phyloP scores from a whole-genome alignment of 345 rosid species.

The Rhodamnia rubescens region DNA sequence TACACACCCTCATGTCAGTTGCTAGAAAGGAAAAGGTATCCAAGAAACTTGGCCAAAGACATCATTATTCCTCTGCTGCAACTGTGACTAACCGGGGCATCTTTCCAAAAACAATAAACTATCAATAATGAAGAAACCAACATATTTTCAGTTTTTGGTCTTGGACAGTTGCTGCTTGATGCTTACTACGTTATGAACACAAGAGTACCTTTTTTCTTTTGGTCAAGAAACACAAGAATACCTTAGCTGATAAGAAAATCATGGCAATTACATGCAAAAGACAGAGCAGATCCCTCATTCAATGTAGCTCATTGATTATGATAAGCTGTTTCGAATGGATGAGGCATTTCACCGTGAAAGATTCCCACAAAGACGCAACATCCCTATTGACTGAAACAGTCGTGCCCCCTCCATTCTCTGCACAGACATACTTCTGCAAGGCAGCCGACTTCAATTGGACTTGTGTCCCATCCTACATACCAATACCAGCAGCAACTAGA shows the following conservation, averaged over 20 bases:
- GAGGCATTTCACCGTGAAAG: conserved; percentile 39
- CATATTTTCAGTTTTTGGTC: not conserved
- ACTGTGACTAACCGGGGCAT: not conserved
- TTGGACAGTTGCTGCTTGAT: not conserved
- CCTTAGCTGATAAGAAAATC: not conserved
- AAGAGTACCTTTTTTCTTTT: not conserved
- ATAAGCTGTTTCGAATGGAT: not conserved
- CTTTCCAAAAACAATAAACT: not conserved
- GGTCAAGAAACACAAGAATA: not conserved
- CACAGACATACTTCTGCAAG: conserved; percentile 45
- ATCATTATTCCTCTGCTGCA: not conserved
- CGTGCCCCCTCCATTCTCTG: conserved; percentile 60
- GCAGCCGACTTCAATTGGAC: conserved; percentile 51
- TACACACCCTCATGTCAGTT: not conserved
- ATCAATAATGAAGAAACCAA: not conserved
- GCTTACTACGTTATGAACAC: not conserved
- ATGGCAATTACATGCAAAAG: not conserved
- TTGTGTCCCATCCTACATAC: conserved; percentile 58
- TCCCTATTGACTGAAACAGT: conserved; percentile 43
- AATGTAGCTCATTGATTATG: not conserved
- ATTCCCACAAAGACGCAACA: conserved; percentile 57
- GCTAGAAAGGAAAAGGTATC: not conserved
- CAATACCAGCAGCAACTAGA: not conserved
- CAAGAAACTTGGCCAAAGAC: not conserved
- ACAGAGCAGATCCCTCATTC: not conserved